A percentile compares a stretch with the other conserved stretches of the same genome.
These are phyloP conservation scores for Flueggea neowawraea DNA, from an alignment of 441 rosid genomes.

Conservation along the genomic window DNA sequence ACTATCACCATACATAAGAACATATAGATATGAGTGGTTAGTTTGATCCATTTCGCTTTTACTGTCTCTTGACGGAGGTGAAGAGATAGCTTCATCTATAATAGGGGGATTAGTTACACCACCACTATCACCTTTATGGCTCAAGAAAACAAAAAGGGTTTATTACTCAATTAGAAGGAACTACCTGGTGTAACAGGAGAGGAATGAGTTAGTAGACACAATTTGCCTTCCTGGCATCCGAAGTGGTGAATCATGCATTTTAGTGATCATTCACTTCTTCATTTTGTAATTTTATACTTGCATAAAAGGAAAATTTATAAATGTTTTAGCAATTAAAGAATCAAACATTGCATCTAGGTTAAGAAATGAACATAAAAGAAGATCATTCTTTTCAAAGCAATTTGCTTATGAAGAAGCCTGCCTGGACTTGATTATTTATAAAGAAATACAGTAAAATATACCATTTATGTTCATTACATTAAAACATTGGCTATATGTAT, in stretches of 20 bases:
- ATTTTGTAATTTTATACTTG: neutral
- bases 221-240: too few species aligned
- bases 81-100: neutral
- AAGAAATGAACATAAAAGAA: neutral
- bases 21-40: too few species aligned
- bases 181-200: too few species aligned
- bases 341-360: neutral
- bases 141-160: conserved; percentile 9
- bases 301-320: neutral
- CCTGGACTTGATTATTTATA: conserved; percentile 14
- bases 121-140: neutral
- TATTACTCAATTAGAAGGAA: too few species aligned
- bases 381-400: neutral
- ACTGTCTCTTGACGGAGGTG: neutral
- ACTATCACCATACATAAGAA: too few species aligned
- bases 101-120: conserved; percentile 1
- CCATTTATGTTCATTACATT: conserved; percentile 11
- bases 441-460: conserved; percentile 1
- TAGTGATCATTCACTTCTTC: too few species aligned
- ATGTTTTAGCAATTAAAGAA: neutral
- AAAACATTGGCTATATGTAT: neutral
- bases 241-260: too few species aligned
- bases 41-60: neutral
- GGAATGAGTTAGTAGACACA: too few species aligned
- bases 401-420: conserved; percentile 2